Conservation (phyloP, 805 yeast species). For the Saturnispora bothae region DNA sequence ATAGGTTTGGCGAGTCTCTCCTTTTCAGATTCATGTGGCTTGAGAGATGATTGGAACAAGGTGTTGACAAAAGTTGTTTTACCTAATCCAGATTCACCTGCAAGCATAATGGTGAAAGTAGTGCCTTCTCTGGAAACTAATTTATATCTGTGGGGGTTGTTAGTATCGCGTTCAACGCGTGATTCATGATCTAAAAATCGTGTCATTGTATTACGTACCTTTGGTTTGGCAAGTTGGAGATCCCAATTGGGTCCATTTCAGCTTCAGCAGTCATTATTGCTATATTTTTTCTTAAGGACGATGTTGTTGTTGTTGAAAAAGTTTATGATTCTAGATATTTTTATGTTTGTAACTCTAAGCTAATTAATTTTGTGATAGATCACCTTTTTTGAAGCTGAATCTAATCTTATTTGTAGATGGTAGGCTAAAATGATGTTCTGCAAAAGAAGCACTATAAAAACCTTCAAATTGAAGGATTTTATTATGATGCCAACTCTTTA, state of each 20-base stretch:
- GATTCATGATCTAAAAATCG: too few species aligned
- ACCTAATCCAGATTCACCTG: constrained; percentile 89
- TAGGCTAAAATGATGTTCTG: too few species aligned
- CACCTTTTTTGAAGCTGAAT: too few species aligned
- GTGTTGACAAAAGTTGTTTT: constrained; percentile 88
- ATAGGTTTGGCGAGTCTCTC: constrained; percentile 50
- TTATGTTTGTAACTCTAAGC: background rate
- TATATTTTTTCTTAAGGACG: background rate
- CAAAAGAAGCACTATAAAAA: too few species aligned
- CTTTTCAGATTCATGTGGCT: constrained; percentile 44
- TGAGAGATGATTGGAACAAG: constrained; percentile 63
- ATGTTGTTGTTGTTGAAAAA: background rate
- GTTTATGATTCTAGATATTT: background rate
- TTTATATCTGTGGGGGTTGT: constrained; percentile 40
- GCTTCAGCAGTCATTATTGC: constrained; percentile 19
- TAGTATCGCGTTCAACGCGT: too few species aligned
- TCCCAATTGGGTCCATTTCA: constrained; percentile 48
- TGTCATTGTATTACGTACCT: constrained; percentile 31
- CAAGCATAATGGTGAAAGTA: constrained; percentile 69
- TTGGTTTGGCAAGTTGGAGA: constrained; percentile 66
- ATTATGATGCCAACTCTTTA: too few species aligned
- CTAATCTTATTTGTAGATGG: too few species aligned
- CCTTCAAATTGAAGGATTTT: too few species aligned
- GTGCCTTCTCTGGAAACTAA: constrained; percentile 69
- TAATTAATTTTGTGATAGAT: too few species aligned